Conservation (phyloP, 2,329 filamentous ascomycete genomes). For the Didymella exigua region DNA sequence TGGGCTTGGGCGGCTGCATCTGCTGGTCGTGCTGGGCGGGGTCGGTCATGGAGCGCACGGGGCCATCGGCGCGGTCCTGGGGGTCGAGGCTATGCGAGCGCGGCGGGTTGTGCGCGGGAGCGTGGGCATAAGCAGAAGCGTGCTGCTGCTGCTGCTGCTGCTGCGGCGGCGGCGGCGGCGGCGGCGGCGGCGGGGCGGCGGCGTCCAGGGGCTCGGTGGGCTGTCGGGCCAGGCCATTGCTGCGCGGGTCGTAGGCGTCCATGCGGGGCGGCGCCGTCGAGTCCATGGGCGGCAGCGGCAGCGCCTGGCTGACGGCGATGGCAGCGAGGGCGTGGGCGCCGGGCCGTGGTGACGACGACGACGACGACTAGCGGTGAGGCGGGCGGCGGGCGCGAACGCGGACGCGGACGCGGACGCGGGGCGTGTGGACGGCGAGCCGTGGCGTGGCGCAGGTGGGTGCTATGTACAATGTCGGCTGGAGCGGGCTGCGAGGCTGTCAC, state of each 20-base stretch:
- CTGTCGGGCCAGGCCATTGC: slow-evolving; percentile 39
- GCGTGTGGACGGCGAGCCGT: not conserved
- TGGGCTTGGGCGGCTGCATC: slow-evolving; percentile 31
- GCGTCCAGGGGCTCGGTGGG: slow-evolving; percentile 39
- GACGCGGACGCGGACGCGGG: too few relatives aligned
- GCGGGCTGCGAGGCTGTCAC: not conserved
- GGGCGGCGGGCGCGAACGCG: not conserved
- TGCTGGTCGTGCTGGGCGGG: slow-evolving; percentile 30
- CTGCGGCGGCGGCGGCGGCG: slow-evolving; percentile 20
- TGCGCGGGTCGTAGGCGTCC: slow-evolving; percentile 42
- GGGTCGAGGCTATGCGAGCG: slow-evolving; percentile 30
- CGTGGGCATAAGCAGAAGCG: too few relatives aligned
- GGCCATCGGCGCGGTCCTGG: slow-evolving; percentile 30
- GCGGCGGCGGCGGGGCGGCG: slow-evolving; percentile 24
- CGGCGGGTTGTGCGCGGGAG: slow-evolving; percentile 15
- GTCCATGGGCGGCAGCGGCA: slow-evolving; percentile 30
- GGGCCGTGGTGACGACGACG: not conserved
- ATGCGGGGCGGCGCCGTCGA: slow-evolving; percentile 44
- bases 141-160: too few relatives aligned
- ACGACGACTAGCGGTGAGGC: not conserved
- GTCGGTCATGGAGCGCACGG: slow-evolving; percentile 38
- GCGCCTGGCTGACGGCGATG: slow-evolving; percentile 8
- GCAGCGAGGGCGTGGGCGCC: slow-evolving; percentile 9
- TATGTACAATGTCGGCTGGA: slow-evolving; percentile 4
- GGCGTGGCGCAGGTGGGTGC: not conserved